Evolutionary conservation across 352 stramenopile genomes (phyloP).

Genomic region (Phytophthora citricola): DNA sequence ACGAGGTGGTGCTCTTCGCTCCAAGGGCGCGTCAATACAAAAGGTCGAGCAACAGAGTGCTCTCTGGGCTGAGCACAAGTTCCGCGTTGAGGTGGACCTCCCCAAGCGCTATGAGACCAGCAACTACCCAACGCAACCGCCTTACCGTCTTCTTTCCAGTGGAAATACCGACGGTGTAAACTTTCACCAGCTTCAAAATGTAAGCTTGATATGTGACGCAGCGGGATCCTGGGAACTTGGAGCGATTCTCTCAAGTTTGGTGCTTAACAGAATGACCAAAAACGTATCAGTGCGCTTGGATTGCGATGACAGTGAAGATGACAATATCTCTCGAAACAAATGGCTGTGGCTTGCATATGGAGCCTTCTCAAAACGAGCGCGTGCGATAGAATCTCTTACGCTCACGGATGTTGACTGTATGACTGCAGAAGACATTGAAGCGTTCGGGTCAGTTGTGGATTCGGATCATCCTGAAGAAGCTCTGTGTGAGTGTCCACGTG

Average conservation of each 20-base stretch:
- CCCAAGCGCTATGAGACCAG: neutral
- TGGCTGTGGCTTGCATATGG: neutral
- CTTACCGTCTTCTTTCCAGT: neutral
- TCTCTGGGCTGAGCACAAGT: conserved; percentile 1
- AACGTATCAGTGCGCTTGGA: neutral
- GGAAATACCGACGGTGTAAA: neutral
- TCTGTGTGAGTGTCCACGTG: neutral
- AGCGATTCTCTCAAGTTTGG: neutral
- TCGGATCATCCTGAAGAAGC: neutral
- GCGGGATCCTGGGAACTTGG: neutral
- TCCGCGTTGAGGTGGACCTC: conserved; percentile 3
- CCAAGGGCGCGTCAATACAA: neutral
- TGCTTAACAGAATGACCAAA: neutral
- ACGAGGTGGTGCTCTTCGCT: neutral
- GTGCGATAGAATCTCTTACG: neutral
- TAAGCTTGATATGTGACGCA: neutral
- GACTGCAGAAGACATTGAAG: neutral
- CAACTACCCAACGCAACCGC: neutral
- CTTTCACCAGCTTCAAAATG: neutral
- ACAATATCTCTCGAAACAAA: neutral
- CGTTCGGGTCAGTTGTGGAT: neutral
- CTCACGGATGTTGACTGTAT: neutral
- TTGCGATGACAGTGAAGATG: neutral
- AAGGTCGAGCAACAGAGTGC: neutral
- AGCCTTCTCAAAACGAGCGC: neutral